Conservation (phyloP, 768 basidiomycete species). For the Tylopilus rubrobrunneus region DNA sequence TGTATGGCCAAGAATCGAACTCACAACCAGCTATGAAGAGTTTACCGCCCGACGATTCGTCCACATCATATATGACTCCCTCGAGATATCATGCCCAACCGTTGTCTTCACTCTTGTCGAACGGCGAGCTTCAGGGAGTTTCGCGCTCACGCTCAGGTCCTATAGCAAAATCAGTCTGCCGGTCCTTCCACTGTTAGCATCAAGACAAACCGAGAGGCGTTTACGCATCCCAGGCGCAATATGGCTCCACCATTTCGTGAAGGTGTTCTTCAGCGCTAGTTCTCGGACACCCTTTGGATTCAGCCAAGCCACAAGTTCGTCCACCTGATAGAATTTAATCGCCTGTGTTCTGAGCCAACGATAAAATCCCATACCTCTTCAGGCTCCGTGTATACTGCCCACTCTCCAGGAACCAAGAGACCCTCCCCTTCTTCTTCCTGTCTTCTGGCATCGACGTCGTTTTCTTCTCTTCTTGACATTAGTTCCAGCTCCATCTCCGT, state of each 20-base stretch:
- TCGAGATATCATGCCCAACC: constrained; percentile 56
- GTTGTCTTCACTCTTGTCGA: constrained; percentile 66
- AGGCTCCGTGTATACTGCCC: constrained; percentile 85
- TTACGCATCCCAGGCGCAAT: constrained; percentile 76
- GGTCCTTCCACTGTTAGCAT: not conserved
- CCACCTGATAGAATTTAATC: constrained; percentile 49
- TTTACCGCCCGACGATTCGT: constrained; percentile 71
- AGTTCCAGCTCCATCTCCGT: constrained; percentile 76
- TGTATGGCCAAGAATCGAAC: constrained; percentile 1
- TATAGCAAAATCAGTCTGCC: constrained; percentile 26
- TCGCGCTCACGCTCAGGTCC: constrained; percentile 69
- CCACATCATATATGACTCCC: constrained; percentile 89
- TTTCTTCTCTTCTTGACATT: constrained; percentile 54
- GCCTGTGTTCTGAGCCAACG: not conserved
- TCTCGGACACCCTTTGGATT: constrained; percentile 92
- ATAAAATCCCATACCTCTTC: constrained; percentile 64
- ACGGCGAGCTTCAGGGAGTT: constrained; percentile 75
- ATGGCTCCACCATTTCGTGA: constrained; percentile 84
- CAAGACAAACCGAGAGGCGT: constrained; percentile 61
- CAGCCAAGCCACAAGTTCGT: constrained; percentile 83
- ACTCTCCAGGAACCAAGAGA: constrained; percentile 70
- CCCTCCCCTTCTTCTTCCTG: constrained; percentile 80
- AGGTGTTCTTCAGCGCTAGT: constrained; percentile 65
- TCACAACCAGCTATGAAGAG: constrained; percentile 15
- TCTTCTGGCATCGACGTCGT: constrained; percentile 53